Percentiles rank a stretch among this genome's conserved stretches.
Evolutionary conservation across 192 early-diverging fungal genomes (phyloP).

Genomic region (Entomortierella chlamydospora): DNA sequence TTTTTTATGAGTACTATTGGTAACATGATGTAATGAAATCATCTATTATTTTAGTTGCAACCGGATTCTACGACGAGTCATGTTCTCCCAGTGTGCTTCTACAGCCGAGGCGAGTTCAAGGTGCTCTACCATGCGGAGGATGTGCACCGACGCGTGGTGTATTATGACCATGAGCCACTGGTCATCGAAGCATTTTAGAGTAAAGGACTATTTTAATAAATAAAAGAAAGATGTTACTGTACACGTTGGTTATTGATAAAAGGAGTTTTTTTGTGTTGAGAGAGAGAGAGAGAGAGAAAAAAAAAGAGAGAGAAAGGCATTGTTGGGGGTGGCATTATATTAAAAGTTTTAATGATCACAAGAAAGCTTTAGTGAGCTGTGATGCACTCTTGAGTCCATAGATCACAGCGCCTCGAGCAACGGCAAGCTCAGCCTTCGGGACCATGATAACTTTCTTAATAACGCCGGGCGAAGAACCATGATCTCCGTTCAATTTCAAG

Average conservation of each 20-base stretch:
- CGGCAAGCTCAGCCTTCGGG: slow-evolving; percentile 48
- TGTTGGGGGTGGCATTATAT: too few species aligned
- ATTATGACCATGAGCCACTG: slow-evolving; percentile 66
- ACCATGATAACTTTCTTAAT: slow-evolving; percentile 55
- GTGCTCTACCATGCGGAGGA: slow-evolving; percentile 69
- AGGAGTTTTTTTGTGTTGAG: too few species aligned
- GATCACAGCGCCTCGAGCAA: slow-evolving; percentile 52
- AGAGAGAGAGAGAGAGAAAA: too few species aligned
- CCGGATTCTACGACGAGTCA: slow-evolving; percentile 59
- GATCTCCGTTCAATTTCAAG: slow-evolving; percentile 29
- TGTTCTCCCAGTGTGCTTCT: slow-evolving; percentile 64
- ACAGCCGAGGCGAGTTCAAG: slow-evolving; percentile 66
- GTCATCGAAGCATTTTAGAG: slow-evolving; percentile 53
- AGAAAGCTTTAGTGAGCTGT: slow-evolving; percentile 47
- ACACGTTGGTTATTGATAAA: neutral
- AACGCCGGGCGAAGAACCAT: neutral
- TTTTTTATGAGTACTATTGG: neutral
- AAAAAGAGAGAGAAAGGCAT: too few species aligned
- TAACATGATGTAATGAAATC: neutral
- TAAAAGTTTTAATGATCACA: slow-evolving; percentile 22
- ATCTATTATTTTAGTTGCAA: slow-evolving; percentile 59
- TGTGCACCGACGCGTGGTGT: slow-evolving; percentile 59
- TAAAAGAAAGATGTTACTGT: neutral
- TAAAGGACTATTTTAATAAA: neutral
- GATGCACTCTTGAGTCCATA: slow-evolving; percentile 57